Evolutionary conservation across 2,329 filamentous ascomycete species (phyloP).

Genomic region (Botryotinia convoluta): DNA sequence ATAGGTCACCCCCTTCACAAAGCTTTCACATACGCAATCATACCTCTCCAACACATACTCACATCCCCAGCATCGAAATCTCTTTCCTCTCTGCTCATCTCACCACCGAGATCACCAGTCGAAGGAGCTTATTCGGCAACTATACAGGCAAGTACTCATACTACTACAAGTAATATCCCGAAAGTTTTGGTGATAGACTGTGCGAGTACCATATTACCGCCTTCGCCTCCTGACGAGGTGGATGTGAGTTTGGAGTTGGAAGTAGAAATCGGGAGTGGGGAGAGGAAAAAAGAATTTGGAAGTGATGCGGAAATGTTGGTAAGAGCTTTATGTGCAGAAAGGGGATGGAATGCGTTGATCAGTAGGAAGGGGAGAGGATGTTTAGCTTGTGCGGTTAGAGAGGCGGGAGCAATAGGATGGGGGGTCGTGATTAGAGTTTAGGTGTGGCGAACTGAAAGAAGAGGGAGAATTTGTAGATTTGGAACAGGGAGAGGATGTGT

Average conservation of each 20-base stretch:
- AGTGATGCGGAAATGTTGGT: conserved; percentile 69
- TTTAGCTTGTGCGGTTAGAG: conserved; percentile 69
- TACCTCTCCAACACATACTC: conserved; percentile 58
- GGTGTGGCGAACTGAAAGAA: not conserved
- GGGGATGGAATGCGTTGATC: conserved; percentile 71
- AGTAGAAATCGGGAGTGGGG: not conserved
- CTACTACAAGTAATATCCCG: conserved; percentile 38
- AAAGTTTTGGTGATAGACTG: conserved; percentile 61
- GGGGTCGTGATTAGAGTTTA: conserved; percentile 30
- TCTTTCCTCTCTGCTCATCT: conserved; percentile 30
- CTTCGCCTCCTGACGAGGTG: conserved; percentile 9
- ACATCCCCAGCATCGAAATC: conserved; percentile 23
- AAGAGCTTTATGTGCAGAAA: conserved; percentile 69
- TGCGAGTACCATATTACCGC: conserved; percentile 40
- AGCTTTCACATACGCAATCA: conserved; percentile 57
- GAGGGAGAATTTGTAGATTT: not conserved
- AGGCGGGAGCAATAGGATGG: conserved; percentile 69
- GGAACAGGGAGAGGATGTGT: not conserved
- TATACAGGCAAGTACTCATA: conserved; percentile 37
- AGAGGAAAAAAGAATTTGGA: conserved; percentile 37
- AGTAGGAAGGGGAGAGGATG: conserved; percentile 67
- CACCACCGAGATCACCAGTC: conserved; percentile 34
- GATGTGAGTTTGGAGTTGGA: not conserved
- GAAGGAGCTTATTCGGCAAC: conserved; percentile 11
- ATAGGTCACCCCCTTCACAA: conserved; percentile 63